Evolutionary conservation across 1,139 yeast genomes (phyloP).

Genomic region (Lodderomyces metapsilosis): DNA sequence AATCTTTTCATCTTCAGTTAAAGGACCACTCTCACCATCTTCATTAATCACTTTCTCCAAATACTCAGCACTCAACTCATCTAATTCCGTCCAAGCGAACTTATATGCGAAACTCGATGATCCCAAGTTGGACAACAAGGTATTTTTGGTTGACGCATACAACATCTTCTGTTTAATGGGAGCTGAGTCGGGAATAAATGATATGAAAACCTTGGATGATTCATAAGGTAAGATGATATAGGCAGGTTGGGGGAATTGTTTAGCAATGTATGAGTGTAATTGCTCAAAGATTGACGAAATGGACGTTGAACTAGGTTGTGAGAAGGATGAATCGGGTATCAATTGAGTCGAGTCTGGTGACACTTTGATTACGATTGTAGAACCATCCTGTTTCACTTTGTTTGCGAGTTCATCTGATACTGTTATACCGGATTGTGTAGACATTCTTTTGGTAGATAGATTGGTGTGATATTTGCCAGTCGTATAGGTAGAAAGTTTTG

Average conservation of each 20-base stretch:
- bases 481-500: too few relatives aligned
- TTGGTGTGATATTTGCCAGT: too few relatives aligned
- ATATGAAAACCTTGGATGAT: slow-evolving; percentile 53
- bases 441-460: slow-evolving; percentile 37
- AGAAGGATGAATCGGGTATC: slow-evolving; percentile 35
- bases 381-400: slow-evolving; percentile 24
- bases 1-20: slow-evolving; percentile 59
- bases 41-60: slow-evolving; percentile 42
- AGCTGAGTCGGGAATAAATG: slow-evolving; percentile 86
- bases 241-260: slow-evolving; percentile 50
- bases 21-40: slow-evolving; percentile 35
- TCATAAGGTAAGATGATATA: slow-evolving; percentile 49
- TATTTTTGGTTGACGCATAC: slow-evolving; percentile 85
- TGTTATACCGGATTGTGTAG: slow-evolving; percentile 69
- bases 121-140: slow-evolving; percentile 71
- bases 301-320: slow-evolving; percentile 17
- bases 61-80: slow-evolving; percentile 56
- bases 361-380: slow-evolving; percentile 38
- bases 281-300: slow-evolving; percentile 25
- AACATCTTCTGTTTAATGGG: slow-evolving; percentile 86
- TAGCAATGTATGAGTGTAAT: slow-evolving; percentile 31
- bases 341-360: slow-evolving; percentile 49
- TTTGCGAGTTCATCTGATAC: slow-evolving; percentile 46
- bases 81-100: slow-evolving; percentile 55
- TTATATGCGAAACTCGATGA: slow-evolving; percentile 56